Evolutionary conservation across 208 protist species (phyloP), one percentile per base, ranked within the genome.

Genomic region (Entamoeba histolytica): DNA sequence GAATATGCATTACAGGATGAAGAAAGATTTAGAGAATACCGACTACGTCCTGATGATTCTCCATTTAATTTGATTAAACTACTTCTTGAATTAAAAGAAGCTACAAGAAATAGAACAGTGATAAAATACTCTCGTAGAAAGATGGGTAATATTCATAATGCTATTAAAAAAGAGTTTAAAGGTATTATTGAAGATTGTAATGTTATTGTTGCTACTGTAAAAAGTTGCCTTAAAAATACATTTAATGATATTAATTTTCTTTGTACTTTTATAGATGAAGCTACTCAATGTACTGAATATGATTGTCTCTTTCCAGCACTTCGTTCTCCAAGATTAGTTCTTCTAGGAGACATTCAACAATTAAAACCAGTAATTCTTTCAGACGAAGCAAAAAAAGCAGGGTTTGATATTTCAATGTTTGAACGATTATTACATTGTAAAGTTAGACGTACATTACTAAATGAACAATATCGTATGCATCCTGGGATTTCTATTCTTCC

Each of bases 401-500:
- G 98, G 5, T 95, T 99, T 10, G 94, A 93, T 17, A 95, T 96
- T 91, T 98, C 97, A 5, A 95, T 99, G 4, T 99, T 99, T 95
- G 98, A 99, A 95, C 94, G 98, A 61, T 93, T 99, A 17, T 95
- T 99, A 39, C 91, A 96, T 91, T 94, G 98, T 6, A 96, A 95
- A 44, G 95, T 97, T 57, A 91, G 96, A 14, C 97, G 98, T 23
- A 94, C 98, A 35, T 96, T 97, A 55, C 95, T 99, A n/a, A 95
- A 96, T 5, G 97, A 98, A 12, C 98, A 99, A 95, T 99, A 99
- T 95, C 96, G 98, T 91, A 99, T 99, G 98, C 98, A 99, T 94
- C 98, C 98, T 35, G 95, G 92, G 44, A 92, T 99, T n/a, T 96
- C 96, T 57, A 95, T 97, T 91, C 99, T 99, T 92, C 97, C 98